These are phyloP conservation scores for Protea cynaroides DNA, from an alignment of 164 flowering plant genomes.

Conservation along the genomic window DNA sequence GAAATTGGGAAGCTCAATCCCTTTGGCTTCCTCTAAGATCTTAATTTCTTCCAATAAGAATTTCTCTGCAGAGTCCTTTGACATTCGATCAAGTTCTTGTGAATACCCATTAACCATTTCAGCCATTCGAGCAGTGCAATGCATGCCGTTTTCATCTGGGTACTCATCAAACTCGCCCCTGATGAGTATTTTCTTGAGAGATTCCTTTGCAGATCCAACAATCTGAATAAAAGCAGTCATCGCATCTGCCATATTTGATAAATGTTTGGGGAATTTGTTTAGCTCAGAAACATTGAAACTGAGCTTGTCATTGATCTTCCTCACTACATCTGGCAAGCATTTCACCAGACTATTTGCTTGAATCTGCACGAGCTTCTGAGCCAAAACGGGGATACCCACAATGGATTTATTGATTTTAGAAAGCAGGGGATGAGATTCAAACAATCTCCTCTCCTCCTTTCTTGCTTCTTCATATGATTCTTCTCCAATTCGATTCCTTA, in stretches of 20 bases:
- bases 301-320: slow-evolving; percentile 23
- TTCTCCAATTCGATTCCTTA: slow-evolving; percentile 34
- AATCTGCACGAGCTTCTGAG: slow-evolving; percentile 21
- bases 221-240: slow-evolving; percentile 22
- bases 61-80: not conserved
- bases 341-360: slow-evolving; percentile 21
- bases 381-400: slow-evolving; percentile 22
- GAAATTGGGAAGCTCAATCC: slow-evolving; percentile 27
- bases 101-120: slow-evolving; percentile 21
- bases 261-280: slow-evolving; percentile 16
- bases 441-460: slow-evolving; percentile 17
- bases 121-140: slow-evolving; percentile 6
- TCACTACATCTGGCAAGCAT: slow-evolving; percentile 23
- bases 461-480: slow-evolving; percentile 33
- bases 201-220: slow-evolving; percentile 21
- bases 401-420: slow-evolving; percentile 10
- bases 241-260: slow-evolving; percentile 21
- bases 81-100: slow-evolving; percentile 3
- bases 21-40: slow-evolving; percentile 21
- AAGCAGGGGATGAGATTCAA: slow-evolving; percentile 18
- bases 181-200: slow-evolving; percentile 15
- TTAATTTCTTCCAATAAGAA: slow-evolving; percentile 24
- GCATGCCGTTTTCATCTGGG: slow-evolving; percentile 18
- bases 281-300: slow-evolving; percentile 11
- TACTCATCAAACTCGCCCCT: slow-evolving; percentile 33